Base-by-base conservation (phyloP, 805 yeast species). In the Candida krabiensis region DNA sequence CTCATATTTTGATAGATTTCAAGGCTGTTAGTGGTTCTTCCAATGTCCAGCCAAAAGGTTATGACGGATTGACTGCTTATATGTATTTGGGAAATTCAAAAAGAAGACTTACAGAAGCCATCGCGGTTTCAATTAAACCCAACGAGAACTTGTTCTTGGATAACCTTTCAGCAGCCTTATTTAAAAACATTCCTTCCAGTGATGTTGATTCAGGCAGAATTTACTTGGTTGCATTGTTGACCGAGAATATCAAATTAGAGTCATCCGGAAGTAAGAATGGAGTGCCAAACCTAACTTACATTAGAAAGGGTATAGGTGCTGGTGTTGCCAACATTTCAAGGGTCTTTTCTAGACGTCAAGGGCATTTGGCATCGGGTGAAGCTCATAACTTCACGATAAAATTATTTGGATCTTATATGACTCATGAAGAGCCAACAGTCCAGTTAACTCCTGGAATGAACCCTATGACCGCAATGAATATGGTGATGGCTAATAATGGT, bases 291-390 rank as follows among this genome's bases (percentile, higher is more conserved):
- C 39, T 77, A 15, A 59, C 61, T 26, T 56, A 66, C 30, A 73
- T 83, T 33, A 79, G 86, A 54, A 80, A 82, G 54, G 96, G 96
- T 40, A 77, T 88, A 12, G 93, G 91, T 26, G 90, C 89, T 3
- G 96, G 96, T 59, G 93, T 84, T 12, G 76, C 87, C 26, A 95
- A 88, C 62, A 81, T 88, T 33, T 79, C 93, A 4, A 74, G 95
- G 49, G 75, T 86, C 17, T 85, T 88, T 54, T 75, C 87, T 6
- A 70, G 75, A 42, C 76, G 75, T 47, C 75, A 75, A 38, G 87
- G 84, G 22, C 70, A 80, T 21, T 64, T 78, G 35, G 66, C 73
- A 9, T 61, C 82, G 13, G 81, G 89, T 37, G 77, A 77, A 53
- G 67, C 87, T 0, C 87, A 82, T 57, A 83, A 80, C 46, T 84